phyloP scores from a whole-genome alignment of 1,284 basidiomycete genomes.

The Naganishia albida region DNA sequence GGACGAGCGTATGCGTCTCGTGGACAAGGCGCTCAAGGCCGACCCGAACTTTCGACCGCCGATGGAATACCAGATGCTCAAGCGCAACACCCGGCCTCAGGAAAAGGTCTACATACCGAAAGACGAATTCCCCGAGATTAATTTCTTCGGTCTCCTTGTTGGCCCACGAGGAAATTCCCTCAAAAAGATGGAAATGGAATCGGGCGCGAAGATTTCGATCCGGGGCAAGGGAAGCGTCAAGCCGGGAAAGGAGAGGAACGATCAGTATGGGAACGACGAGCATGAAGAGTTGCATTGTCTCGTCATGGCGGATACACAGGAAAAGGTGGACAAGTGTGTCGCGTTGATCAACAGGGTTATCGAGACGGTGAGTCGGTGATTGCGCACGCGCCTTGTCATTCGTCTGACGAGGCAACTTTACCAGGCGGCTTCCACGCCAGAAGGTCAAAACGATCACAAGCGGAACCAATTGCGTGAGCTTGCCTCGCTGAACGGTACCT shows the following conservation, averaged over 20 bases:
- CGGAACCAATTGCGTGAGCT: constrained; percentile 97
- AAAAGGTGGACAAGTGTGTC: constrained; percentile 87
- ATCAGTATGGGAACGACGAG: constrained; percentile 90
- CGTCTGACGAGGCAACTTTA: neutral
- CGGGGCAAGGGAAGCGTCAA: constrained; percentile 98
- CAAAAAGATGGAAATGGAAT: constrained; percentile 99
- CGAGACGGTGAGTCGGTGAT: constrained; percentile 74
- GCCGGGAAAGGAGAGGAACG: constrained; percentile 92
- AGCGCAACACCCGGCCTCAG: constrained; percentile 82
- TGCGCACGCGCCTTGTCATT: neutral
- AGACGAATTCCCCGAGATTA: constrained; percentile 99
- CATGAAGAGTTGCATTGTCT: constrained; percentile 99
- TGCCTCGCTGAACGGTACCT: constrained; percentile 95
- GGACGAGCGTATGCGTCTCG: constrained; percentile 89
- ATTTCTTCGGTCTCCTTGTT: constrained; percentile 97
- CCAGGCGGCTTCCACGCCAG: constrained; percentile 95
- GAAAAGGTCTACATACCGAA: constrained; percentile 99
- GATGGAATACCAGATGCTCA: constrained; percentile 78
- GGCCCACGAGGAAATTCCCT: constrained; percentile 97
- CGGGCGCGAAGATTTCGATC: constrained; percentile 97
- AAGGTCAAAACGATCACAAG: constrained; percentile 99
- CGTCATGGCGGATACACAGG: constrained; percentile 87
- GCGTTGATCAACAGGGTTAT: constrained; percentile 96
- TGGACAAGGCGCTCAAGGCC: constrained; percentile 94
- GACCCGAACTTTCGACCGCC: constrained; percentile 97